Base-by-base conservation (phyloP, 805 yeast species). In the Candida piceae region DNA sequence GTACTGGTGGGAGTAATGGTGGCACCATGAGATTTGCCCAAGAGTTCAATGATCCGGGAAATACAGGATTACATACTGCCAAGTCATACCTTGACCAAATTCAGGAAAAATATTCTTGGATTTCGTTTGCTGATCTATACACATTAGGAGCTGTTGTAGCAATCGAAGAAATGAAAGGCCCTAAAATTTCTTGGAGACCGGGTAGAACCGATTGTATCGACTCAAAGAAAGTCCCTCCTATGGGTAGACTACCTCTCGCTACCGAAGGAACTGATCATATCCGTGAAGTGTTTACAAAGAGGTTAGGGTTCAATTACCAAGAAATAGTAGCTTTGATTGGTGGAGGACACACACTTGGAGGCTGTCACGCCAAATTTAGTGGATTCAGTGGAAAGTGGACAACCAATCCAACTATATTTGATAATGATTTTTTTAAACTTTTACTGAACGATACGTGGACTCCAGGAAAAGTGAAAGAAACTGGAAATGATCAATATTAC, bases 81-180 rank as follows among this genome's bases (percentile, higher is more conserved):
- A 66, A 76, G 43, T 68, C 72, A 18, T 75, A 72, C 52, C 62
- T 78, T 44, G 74, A 71, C 39, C 75, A 80, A 31, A 65, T 85
- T 33, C 67, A 73, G 39, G 66, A 66, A 39, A 55, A 72, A 50
- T 79, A 70, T 53, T 78, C 80, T 4, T 81, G 90, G 88, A 64
- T 85, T 18, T 69, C 84, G 5, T 74, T 78, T 57, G 90, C 94
- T 40, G 95, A 85, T 59, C 66, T 85, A 49, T 84, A 81, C 67
- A 82, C 93, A 7, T 65, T 84, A 32, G 88, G 79, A 24, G 94
- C 94, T 35, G 87, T 80, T 27, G 76, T 71, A 31, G 93, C 90
- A 2, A 63, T 86, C 36, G 90, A 86, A 62, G 84, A 74, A 53
- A 64, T 82, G 63, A 83, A 83, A 18, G 94, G 94, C 5, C 94